Evolutionary conservation across 768 basidiomycete species (phyloP).

Genomic region (Pulveroboletus sp.): DNA sequence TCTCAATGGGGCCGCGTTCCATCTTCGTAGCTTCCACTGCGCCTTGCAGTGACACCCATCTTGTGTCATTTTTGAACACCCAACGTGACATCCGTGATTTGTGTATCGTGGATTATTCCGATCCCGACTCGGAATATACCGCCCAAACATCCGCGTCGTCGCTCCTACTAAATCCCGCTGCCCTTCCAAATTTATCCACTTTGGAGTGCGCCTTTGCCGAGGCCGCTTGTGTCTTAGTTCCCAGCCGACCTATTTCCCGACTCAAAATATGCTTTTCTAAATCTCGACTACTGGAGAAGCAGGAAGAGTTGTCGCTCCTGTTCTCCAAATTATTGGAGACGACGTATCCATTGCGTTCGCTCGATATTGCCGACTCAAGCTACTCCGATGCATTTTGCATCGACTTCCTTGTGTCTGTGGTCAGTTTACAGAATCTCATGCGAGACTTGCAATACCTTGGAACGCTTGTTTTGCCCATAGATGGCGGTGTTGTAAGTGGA

Average conservation of each 20-base stretch:
- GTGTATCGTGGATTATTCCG: slow-evolving; percentile 35
- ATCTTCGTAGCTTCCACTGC: slow-evolving; percentile 57
- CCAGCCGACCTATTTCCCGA: slow-evolving; percentile 54
- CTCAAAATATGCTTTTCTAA: slow-evolving; percentile 69
- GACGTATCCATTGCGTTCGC: slow-evolving; percentile 41
- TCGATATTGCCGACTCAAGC: slow-evolving; percentile 60
- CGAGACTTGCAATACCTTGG: slow-evolving; percentile 54
- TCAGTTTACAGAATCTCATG: slow-evolving; percentile 32
- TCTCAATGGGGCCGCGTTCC: slow-evolving; percentile 43
- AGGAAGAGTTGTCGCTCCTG: slow-evolving; percentile 47
- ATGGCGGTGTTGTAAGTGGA: slow-evolving; percentile 31
- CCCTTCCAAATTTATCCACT: slow-evolving; percentile 47
- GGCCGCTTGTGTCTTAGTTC: slow-evolving; percentile 54
- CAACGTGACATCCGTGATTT: slow-evolving; percentile 25
- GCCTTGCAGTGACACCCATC: slow-evolving; percentile 57
- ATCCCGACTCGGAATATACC: slow-evolving; percentile 7
- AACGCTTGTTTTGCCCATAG: slow-evolving; percentile 59
- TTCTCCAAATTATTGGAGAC: slow-evolving; percentile 46
- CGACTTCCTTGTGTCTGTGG: slow-evolving; percentile 46
- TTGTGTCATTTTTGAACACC: slow-evolving; percentile 36
- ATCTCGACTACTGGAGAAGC: slow-evolving; percentile 45
- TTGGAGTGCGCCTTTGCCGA: slow-evolving; percentile 68
- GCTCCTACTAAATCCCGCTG: slow-evolving; percentile 25
- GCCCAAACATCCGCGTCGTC: slow-evolving; percentile 14
- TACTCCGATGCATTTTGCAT: slow-evolving; percentile 54